phyloP scores from a whole-genome alignment of 495 filamentous ascomycete species.

The Echria macrotheca region DNA sequence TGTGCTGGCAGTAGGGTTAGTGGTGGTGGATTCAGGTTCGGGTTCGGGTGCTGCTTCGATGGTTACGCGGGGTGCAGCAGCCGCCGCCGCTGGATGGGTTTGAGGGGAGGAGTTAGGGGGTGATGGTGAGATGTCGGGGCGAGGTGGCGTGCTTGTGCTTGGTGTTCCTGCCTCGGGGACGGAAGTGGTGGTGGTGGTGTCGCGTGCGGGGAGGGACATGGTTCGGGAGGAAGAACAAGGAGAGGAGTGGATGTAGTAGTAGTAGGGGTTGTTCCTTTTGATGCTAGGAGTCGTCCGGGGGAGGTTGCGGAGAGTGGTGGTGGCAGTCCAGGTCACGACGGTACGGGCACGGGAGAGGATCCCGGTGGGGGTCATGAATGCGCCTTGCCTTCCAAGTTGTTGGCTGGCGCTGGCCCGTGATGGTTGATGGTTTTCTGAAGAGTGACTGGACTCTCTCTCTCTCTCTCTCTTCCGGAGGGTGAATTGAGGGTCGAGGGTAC shows the following conservation, averaged over 20 bases:
- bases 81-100: neutral
- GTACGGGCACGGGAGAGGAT: neutral
- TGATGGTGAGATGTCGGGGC: constrained; percentile 24
- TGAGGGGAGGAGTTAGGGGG: neutral
- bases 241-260: neutral
- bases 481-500: neutral
- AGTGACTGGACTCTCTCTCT: too few species aligned
- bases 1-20: too few species aligned
- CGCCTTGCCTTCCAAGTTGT: neutral
- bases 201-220: neutral
- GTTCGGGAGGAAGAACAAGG: neutral
- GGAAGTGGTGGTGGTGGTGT: neutral
- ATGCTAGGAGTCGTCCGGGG: neutral
- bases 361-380: constrained; percentile 2
- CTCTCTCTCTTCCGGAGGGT: neutral
- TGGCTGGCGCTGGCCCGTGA: too few species aligned
- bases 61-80: neutral
- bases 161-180: neutral
- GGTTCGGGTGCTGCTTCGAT: neutral
- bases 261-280: neutral
- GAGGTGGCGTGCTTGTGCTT: constrained; percentile 23
- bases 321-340: neutral
- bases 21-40: too few species aligned
- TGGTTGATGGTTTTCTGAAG: too few species aligned
- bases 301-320: neutral